A percentile compares a stretch with the other conserved stretches of the same genome.
Conservation (phyloP, 2,329 filamentous ascomycete species). For the Colletotrichum eremochloae region DNA sequence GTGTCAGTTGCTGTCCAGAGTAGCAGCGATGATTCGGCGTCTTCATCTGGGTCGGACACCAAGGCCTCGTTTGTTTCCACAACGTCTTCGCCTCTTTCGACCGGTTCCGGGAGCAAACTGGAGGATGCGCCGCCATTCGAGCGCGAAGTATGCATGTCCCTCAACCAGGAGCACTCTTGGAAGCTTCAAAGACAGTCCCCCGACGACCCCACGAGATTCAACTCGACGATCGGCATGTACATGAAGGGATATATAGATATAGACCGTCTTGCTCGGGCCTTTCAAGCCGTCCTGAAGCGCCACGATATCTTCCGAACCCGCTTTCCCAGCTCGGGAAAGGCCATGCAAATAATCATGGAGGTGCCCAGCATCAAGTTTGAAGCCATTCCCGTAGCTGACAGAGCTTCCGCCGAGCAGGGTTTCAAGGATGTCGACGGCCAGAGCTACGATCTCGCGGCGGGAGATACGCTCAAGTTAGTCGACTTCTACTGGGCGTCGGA, state of each 20-base stretch:
- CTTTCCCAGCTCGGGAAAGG: conserved; percentile 40
- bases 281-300: conserved; percentile 47
- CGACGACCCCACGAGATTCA: conserved; percentile 57
- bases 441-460: conserved; percentile 2
- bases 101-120: no score
- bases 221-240: conserved; percentile 51
- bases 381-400: background rate
- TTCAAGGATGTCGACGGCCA: background rate
- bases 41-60: background rate
- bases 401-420: background rate
- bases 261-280: conserved; percentile 51
- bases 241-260: conserved; percentile 49
- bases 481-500: conserved; percentile 8
- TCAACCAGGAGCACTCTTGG: conserved; percentile 22
- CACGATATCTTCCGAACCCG: conserved; percentile 53
- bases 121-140: background rate
- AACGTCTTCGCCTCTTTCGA: no score
- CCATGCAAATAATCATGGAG: background rate
- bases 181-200: conserved; percentile 47
- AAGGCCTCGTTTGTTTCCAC: background rate
- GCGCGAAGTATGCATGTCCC: background rate
- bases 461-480: conserved; percentile 11
- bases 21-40: background rate
- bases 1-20: background rate
- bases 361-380: background rate